Percentiles rank a stretch among this genome's conserved stretches.
Conservation (phyloP, 1,284 basidiomycete genomes). For the Prillingera fragicola region DNA sequence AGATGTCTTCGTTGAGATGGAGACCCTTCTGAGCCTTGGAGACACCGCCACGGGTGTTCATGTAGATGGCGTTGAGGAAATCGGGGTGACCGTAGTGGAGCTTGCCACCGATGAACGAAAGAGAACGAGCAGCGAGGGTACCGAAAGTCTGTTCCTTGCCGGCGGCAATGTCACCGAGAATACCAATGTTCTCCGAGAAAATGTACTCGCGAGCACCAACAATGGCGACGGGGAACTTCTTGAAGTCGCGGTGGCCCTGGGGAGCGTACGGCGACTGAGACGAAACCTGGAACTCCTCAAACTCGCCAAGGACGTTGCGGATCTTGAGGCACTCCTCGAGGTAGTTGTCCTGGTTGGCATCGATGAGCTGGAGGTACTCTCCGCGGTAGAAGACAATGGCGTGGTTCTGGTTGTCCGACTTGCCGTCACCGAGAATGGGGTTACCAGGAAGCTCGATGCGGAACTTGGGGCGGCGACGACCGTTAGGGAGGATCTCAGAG, state of each 20-base stretch:
- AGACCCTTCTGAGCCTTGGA: conserved; percentile 99
- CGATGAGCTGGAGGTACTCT: conserved; percentile 97
- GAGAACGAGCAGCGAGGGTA: conserved; percentile 86
- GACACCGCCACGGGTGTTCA: conserved; percentile 96
- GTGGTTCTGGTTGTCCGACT: conserved; percentile 99
- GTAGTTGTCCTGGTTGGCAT: conserved; percentile 99
- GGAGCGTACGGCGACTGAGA: conserved; percentile 81
- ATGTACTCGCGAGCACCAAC: conserved; percentile 99
- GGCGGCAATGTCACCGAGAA: conserved; percentile 94
- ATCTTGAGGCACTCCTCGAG: conserved; percentile 99
- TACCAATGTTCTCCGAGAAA: conserved; percentile 99
- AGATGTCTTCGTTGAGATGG: conserved; percentile 98
- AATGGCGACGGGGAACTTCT: conserved; percentile 85
- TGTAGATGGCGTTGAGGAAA: conserved; percentile 96
- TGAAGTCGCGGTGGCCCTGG: conserved; percentile 80
- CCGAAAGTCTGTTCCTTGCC: conserved; percentile 99
- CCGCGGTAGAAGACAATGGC: conserved; percentile 99
- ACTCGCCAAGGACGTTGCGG: conserved; percentile 94
- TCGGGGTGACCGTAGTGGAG: conserved; percentile 97
- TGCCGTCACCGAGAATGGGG: conserved; percentile 97
- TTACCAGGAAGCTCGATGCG: conserved; percentile 97
- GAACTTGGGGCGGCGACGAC: conserved; percentile 91
- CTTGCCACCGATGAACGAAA: conserved; percentile 97
- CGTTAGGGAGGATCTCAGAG: conserved; percentile 87
- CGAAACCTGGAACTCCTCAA: conserved; percentile 86